Evolutionary conservation across 768 basidiomycete species (phyloP).

Genomic region (Aureoboletus auriporus): DNA sequence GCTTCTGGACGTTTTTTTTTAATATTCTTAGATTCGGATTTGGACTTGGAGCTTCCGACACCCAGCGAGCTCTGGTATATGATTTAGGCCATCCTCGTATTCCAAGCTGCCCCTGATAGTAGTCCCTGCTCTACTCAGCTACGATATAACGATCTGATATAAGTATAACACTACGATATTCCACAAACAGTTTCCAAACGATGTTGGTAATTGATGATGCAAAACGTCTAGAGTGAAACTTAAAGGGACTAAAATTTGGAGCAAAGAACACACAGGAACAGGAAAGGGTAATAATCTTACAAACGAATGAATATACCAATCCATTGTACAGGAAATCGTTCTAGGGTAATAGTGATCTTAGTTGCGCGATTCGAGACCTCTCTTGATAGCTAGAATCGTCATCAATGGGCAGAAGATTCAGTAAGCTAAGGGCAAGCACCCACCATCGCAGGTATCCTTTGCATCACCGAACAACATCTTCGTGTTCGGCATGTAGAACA

Average conservation of each 20-base stretch:
- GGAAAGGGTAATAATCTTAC: constrained; percentile 4
- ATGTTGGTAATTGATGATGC: constrained; percentile 8
- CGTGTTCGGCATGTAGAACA: constrained; percentile 90
- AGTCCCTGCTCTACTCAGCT: constrained; percentile 10
- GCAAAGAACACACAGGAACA: not conserved
- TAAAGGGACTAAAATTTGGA: not conserved
- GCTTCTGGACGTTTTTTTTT: constrained; percentile 21
- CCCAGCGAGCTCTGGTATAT: constrained; percentile 16
- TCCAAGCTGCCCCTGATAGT: constrained; percentile 9
- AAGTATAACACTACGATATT: constrained; percentile 24
- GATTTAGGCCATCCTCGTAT: constrained; percentile 18
- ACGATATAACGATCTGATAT: constrained; percentile 28
- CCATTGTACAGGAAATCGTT: constrained; percentile 9
- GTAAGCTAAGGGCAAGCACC: constrained; percentile 8
- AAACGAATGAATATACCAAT: constrained; percentile 19
- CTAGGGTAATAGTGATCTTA: constrained; percentile 5
- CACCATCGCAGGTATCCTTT: constrained; percentile 86
- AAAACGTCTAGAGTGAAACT: not conserved
- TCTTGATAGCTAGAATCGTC: constrained; percentile 49
- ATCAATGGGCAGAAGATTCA: not conserved
- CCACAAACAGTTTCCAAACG: constrained; percentile 8
- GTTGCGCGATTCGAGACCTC: constrained; percentile 44
- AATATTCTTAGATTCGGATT: constrained; percentile 24
- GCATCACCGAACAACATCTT: constrained; percentile 94
- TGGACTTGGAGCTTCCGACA: constrained; percentile 18